phyloP scores from a whole-genome alignment of 2,329 filamentous ascomycete genomes.

The Phialophora macrospora region DNA sequence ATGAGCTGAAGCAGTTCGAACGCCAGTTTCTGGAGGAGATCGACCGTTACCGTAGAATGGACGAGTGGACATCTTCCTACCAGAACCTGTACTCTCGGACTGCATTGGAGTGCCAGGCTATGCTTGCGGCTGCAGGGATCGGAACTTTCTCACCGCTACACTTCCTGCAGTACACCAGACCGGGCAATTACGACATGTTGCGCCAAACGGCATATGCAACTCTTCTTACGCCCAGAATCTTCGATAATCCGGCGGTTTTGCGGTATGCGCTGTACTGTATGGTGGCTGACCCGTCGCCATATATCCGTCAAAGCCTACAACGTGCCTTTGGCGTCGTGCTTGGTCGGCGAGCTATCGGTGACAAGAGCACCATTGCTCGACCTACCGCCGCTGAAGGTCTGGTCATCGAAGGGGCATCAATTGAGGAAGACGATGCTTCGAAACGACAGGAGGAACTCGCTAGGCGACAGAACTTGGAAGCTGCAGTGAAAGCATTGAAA shows the following conservation, averaged over 20 bases:
- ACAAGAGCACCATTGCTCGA: conserved; percentile 58
- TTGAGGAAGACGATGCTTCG: conserved; percentile 46
- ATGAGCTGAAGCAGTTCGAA: conserved; percentile 60
- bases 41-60: conserved; percentile 66
- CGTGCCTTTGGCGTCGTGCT: conserved; percentile 60
- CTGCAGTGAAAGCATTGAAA: conserved; percentile 63
- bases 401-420: conserved; percentile 63
- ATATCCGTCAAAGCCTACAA: conserved; percentile 60
- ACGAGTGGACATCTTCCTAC: conserved; percentile 70
- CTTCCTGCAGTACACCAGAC: conserved; percentile 65
- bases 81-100: conserved; percentile 68
- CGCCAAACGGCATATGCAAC: conserved; percentile 64
- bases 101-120: conserved; percentile 63
- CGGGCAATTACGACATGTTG: conserved; percentile 64
- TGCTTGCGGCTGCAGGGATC: conserved; percentile 59
- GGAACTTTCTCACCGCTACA: conserved; percentile 60
- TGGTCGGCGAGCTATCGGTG: conserved; percentile 64
- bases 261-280: conserved; percentile 63
- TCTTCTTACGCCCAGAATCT: conserved; percentile 61
- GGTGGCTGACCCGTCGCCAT: conserved; percentile 62
- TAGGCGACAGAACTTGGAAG: conserved; percentile 61
- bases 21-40: conserved; percentile 65
- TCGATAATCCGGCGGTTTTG: conserved; percentile 57
- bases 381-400: conserved; percentile 47
- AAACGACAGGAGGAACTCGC: conserved; percentile 58